Base-by-base conservation (phyloP, 495 filamentous ascomycete species). In the Penicillium maclennaniae region DNA sequence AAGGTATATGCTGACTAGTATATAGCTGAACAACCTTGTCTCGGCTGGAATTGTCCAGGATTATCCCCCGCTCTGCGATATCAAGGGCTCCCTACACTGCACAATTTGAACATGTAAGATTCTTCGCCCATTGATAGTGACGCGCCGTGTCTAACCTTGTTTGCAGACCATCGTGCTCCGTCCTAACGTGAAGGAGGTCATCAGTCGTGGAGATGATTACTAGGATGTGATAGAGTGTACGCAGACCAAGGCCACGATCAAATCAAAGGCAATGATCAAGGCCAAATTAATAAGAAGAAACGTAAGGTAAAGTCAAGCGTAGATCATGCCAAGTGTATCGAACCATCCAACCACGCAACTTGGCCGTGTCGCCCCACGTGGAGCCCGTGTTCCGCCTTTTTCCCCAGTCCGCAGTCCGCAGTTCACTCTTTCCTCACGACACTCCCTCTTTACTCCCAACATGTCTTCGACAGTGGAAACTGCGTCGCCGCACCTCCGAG, bases 1-100 rank as follows among this genome's bases (percentile, higher is more conserved):
- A 9, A 3, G 26, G 26, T 25, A 23, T 1, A 17, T 16, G 38
- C 70, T 74, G 46, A 73, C 51, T 37, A 20, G n/a, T 19, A 19
- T 46, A 8, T 58, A 91, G 87, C 73, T 96, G 74, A 96, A 96
- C 71, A 93, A 91, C 66, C 79, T 97, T 46, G 89, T 96, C 16
- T 76, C 80, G 8, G 82, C 79, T 45, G 91, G 90, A 12, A 89
- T 97, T 60, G 88, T 97, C 20, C 88, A 95, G 69, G 83, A 87
- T 38, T 96, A 97, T 64, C 90, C 91, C 2, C 92, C 92, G 19
- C 77, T 97, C 42, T 84, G 85, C 53, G 92, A 97, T 76, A 84
- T 90, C 73, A 96, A 95, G 83, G 92, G 92, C 49, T 92, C 88
- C 88, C 19, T 97, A 93, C 68, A 95, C 91, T 17, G 92, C 92